A percentile compares a stretch with the other conserved stretches of the same genome.
These are phyloP conservation scores for Plasmodium vivax DNA, from an alignment of 169 alveolate species.

Conservation along the genomic window DNA sequence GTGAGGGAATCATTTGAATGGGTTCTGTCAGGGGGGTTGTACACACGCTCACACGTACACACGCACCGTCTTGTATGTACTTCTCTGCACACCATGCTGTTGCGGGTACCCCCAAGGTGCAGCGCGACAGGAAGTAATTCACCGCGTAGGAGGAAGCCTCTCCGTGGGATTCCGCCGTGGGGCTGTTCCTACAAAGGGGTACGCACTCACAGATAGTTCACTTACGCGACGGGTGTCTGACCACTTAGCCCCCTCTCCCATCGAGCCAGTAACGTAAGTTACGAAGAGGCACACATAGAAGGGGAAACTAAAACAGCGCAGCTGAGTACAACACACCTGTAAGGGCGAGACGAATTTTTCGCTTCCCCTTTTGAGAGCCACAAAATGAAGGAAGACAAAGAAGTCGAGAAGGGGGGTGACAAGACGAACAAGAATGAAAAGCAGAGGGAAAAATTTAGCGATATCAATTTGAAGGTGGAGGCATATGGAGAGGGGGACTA, in stretches of 20 bases:
- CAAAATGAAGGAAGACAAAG: not conserved
- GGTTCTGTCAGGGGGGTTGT: not conserved
- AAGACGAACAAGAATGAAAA: not conserved
- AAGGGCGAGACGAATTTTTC: not conserved
- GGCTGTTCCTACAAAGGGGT: not conserved
- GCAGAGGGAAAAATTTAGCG: constrained; percentile 6
- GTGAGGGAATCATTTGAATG: not conserved
- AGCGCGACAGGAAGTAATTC: not conserved
- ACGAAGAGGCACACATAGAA: not conserved
- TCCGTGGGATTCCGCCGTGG: not conserved
- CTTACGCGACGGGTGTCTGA: not conserved
- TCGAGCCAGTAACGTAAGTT: not conserved
- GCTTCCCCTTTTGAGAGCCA: not conserved
- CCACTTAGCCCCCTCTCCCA: not conserved
- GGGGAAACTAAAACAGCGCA: not conserved
- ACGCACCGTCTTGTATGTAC: not conserved
- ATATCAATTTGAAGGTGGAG: constrained; percentile 66
- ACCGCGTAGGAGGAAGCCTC: not conserved
- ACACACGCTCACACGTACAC: not conserved
- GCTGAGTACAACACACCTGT: not conserved
- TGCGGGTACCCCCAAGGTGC: not conserved
- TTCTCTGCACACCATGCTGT: not conserved
- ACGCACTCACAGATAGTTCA: not conserved
- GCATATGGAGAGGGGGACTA: constrained; percentile 82
- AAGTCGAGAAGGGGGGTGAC: constrained; percentile 10